A percentile compares a stretch with the other conserved stretches of the same genome.
These are phyloP conservation scores for Leccinellum rugosiceps DNA, from an alignment of 768 basidiomycete genomes.

Conservation along the genomic window DNA sequence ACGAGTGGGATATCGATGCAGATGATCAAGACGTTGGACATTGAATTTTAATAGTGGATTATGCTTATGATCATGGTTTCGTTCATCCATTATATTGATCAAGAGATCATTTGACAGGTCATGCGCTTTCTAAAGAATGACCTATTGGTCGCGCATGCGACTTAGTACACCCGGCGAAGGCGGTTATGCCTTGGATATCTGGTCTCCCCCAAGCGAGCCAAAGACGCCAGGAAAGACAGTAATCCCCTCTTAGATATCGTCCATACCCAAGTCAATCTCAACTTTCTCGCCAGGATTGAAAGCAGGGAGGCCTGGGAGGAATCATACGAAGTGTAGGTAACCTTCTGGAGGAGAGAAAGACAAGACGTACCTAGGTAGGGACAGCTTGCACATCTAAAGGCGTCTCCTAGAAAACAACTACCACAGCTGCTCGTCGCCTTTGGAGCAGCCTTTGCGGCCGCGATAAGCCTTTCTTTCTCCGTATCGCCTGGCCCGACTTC, in stretches of 20 bases:
- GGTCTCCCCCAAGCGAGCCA: neutral
- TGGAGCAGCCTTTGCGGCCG: conserved; percentile 67
- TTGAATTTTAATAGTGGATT: neutral
- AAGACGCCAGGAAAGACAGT: neutral
- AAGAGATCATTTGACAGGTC: neutral
- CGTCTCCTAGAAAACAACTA: conserved; percentile 96
- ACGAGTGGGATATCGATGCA: conserved; percentile 24
- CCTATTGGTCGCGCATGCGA: neutral
- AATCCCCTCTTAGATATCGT: conserved; percentile 61
- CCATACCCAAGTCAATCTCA: conserved; percentile 83
- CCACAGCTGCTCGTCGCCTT: conserved; percentile 97
- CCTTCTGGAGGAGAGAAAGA: neutral
- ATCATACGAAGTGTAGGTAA: conserved; percentile 9
- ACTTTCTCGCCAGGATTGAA: conserved; percentile 99
- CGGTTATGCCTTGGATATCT: neutral
- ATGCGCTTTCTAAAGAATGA: conserved; percentile 3
- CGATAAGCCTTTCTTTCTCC: conserved; percentile 63
- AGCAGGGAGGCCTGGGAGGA: conserved; percentile 82
- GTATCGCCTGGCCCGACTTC: conserved; percentile 52
- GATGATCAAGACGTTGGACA: conserved; percentile 5
- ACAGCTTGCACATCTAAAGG: conserved; percentile 94
- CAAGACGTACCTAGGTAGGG: conserved; percentile 86
- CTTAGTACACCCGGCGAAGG: neutral
- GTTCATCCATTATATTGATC: neutral
- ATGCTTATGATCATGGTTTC: neutral